phyloP scores from a whole-genome alignment of 2,329 filamentous ascomycete species.

The Aspergillus pseudonomiae region DNA sequence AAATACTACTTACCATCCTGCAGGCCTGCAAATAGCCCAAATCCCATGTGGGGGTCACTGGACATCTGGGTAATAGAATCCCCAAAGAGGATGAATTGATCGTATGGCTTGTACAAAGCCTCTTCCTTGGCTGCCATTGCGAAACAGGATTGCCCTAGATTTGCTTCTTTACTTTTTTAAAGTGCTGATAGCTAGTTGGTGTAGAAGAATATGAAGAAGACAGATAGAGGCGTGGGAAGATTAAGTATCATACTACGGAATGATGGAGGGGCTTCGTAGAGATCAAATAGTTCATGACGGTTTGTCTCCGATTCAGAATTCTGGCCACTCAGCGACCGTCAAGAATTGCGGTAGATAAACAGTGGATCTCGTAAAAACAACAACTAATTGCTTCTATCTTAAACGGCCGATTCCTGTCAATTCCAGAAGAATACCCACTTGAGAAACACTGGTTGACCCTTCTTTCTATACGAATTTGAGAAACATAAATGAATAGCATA shows the following conservation, averaged over 20 bases:
- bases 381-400: not conserved
- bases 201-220: not conserved
- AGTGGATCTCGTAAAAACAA: not conserved
- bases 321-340: not conserved
- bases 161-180: not conserved
- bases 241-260: not conserved
- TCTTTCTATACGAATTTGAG: not conserved
- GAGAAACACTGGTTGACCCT: not conserved
- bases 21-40: constrained; percentile 73
- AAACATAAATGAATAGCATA: not conserved
- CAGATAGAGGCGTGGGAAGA: not conserved
- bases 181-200: no score
- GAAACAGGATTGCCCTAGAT: not conserved
- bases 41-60: constrained; percentile 64
- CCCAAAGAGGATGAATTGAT: constrained; percentile 81
- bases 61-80: constrained; percentile 83
- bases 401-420: not conserved
- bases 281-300: not conserved
- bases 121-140: constrained; percentile 16
- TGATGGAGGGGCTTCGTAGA: not conserved
- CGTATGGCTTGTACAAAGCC: constrained; percentile 52
- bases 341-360: not conserved
- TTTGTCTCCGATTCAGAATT: not conserved
- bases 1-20: constrained; percentile 61
- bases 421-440: not conserved